These are phyloP conservation scores for Parastagonospora avenae DNA, from an alignment of 2,329 filamentous ascomycete genomes.

Conservation along the genomic window DNA sequence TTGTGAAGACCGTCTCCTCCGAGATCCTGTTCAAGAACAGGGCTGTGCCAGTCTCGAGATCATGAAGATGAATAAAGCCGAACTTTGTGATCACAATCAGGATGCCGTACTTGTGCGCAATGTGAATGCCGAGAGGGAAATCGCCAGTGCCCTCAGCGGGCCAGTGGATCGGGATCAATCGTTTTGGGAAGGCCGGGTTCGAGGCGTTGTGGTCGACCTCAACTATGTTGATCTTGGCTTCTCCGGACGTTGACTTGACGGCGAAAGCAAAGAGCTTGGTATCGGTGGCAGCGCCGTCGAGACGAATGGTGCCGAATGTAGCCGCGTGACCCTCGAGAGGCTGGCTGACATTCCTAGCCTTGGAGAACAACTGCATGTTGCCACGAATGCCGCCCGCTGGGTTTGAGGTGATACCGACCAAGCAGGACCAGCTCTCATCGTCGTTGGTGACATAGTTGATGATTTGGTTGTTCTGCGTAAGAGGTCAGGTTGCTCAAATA, in stretches of 20 bases:
- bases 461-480: slow-evolving; percentile 84
- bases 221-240: slow-evolving; percentile 93
- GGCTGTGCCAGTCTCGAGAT: slow-evolving; percentile 91
- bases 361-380: slow-evolving; percentile 96
- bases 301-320: slow-evolving; percentile 84
- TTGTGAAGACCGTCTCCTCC: slow-evolving; percentile 98
- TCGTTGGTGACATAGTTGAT: slow-evolving; percentile 98
- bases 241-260: slow-evolving; percentile 81
- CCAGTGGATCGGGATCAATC: slow-evolving; percentile 97
- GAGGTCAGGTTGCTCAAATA: slow-evolving; percentile 9
- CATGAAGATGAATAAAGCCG: slow-evolving; percentile 98
- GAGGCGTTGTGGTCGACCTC: slow-evolving; percentile 92
- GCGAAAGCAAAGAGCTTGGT: slow-evolving; percentile 98
- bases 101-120: slow-evolving; percentile 94
- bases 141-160: slow-evolving; percentile 93
- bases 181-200: slow-evolving; percentile 91
- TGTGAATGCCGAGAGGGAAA: slow-evolving; percentile 97
- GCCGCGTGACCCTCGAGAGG: slow-evolving; percentile 97
- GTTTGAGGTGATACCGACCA: slow-evolving; percentile 93
- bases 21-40: slow-evolving; percentile 99
- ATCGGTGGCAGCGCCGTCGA: slow-evolving; percentile 87
- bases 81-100: slow-evolving; percentile 99
- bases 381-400: slow-evolving; percentile 92
- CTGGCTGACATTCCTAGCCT: slow-evolving; percentile 94
- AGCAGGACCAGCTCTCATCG: slow-evolving; percentile 97